A percentile compares a stretch with the other conserved stretches of the same genome.
Evolutionary conservation across 2,329 filamentous ascomycete species (phyloP).

Genomic region (Diaporthe aspalathi): DNA sequence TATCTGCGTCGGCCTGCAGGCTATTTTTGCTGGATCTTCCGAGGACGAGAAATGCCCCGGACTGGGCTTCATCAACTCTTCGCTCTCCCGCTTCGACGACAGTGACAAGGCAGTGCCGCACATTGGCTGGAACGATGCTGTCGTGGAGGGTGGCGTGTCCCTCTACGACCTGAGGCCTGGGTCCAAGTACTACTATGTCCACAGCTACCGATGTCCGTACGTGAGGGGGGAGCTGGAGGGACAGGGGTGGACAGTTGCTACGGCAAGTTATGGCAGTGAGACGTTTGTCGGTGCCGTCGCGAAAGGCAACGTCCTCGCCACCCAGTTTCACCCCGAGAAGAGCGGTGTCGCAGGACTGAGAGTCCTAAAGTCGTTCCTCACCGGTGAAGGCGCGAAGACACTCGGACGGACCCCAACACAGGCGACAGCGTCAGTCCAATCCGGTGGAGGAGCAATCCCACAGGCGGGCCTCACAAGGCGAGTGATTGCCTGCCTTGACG

Average conservation of each 20-base stretch:
- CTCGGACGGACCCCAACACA: conserved; percentile 53
- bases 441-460: conserved; percentile 29
- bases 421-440: conserved; percentile 39
- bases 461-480: conserved; percentile 83
- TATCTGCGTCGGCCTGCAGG: conserved; percentile 95
- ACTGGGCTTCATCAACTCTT: conserved; percentile 78
- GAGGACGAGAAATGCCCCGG: conserved; percentile 81
- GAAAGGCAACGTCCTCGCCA: conserved; percentile 86
- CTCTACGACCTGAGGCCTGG: conserved; percentile 83
- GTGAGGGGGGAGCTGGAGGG: conserved; percentile 77
- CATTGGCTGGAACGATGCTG: conserved; percentile 97
- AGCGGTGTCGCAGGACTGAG: conserved; percentile 89
- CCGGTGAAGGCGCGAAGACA: conserved; percentile 70
- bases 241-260: conserved; percentile 92
- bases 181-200: conserved; percentile 99
- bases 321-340: conserved; percentile 98
- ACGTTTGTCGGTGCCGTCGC: conserved; percentile 92
- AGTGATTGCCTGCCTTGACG: conserved; percentile 95
- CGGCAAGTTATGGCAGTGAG: conserved; percentile 86
- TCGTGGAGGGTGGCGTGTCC: conserved; percentile 61
- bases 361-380: conserved; percentile 85
- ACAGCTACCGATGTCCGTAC: conserved; percentile 91
- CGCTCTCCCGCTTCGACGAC: conserved; percentile 81
- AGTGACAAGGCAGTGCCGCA: conserved; percentile 91
- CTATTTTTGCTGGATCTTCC: conserved; percentile 85